Conservation (phyloP, 768 basidiomycete genomes). For the Dendrothele bispora region DNA sequence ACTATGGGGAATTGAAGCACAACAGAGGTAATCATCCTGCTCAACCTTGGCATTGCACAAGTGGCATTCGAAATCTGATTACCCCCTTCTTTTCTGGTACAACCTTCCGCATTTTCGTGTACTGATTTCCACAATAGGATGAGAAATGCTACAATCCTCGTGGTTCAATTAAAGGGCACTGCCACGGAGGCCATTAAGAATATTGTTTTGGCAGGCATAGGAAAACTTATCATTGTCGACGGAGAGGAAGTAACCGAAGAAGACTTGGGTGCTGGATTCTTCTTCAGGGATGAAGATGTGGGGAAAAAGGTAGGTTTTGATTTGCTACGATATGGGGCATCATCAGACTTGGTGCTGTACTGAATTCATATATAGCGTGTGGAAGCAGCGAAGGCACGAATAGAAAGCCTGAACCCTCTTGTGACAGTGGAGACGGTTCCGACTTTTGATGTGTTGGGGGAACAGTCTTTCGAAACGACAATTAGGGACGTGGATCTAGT, state of each 20-base stretch:
- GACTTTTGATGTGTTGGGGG: conserved; percentile 45
- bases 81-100: conserved; percentile 1
- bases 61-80: no score
- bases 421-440: conserved; percentile 76
- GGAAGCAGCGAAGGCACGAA: conserved; percentile 78
- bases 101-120: not conserved
- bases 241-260: conserved; percentile 70
- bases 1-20: conserved; percentile 97
- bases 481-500: conserved; percentile 77
- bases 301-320: conserved; percentile 73
- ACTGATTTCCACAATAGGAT: conserved; percentile 56
- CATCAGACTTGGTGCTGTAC: conserved; percentile 28
- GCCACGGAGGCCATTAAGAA: conserved; percentile 97
- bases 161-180: conserved; percentile 75
- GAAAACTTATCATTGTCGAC: conserved; percentile 85
- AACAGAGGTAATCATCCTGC: conserved; percentile 68
- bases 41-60: conserved; percentile 5
- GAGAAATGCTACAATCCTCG: conserved; percentile 88
- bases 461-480: conserved; percentile 54
- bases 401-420: conserved; percentile 90
- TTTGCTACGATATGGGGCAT: conserved; percentile 42
- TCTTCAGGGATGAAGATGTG: conserved; percentile 92
- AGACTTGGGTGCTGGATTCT: conserved; percentile 91
- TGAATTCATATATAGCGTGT: conserved; percentile 63
- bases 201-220: conserved; percentile 95